A percentile compares a stretch with the other conserved stretches of the same genome.
Evolutionary conservation across 306 rosid species (phyloP).

Genomic region (Cicer bijugum): DNA sequence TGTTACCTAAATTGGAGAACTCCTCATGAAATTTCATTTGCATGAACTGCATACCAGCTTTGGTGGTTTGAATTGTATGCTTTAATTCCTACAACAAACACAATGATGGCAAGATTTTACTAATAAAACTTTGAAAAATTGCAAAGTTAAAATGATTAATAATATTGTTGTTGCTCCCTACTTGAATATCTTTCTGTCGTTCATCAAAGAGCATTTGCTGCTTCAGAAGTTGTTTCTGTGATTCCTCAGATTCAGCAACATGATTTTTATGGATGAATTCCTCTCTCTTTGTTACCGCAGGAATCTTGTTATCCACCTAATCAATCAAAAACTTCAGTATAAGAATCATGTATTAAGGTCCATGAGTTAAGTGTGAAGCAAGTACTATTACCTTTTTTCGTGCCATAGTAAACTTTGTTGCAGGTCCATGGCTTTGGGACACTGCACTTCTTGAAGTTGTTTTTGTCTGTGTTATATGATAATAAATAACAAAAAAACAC

Average conservation of each 20-base stretch:
- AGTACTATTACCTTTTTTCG: slow-evolving; percentile 59
- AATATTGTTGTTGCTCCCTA: slow-evolving; percentile 46
- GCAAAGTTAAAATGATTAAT: background rate
- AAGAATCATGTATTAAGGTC: slow-evolving; percentile 23
- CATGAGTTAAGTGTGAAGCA: slow-evolving; percentile 16
- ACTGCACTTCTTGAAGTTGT: slow-evolving; percentile 47
- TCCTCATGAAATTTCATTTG: slow-evolving; percentile 87
- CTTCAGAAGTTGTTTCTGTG: slow-evolving; percentile 57
- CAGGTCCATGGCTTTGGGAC: slow-evolving; percentile 57
- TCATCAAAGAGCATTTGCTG: slow-evolving; percentile 73
- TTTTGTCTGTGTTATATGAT: slow-evolving; percentile 53
- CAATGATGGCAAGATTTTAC: slow-evolving; percentile 30
- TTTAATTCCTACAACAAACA: slow-evolving; percentile 65
- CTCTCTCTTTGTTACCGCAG: slow-evolving; percentile 53
- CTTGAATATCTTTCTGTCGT: slow-evolving; percentile 79
- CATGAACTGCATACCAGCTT: slow-evolving; percentile 87
- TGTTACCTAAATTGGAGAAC: slow-evolving; percentile 78
- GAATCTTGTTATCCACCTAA: slow-evolving; percentile 56
- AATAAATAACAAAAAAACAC: slow-evolving; percentile 29
- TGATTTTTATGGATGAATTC: slow-evolving; percentile 45
- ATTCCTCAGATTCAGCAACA: slow-evolving; percentile 58
- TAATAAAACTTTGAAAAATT: background rate
- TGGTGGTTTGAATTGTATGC: slow-evolving; percentile 68
- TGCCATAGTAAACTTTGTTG: slow-evolving; percentile 52
- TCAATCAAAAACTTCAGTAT: slow-evolving; percentile 22